Conservation (phyloP, 345 rosid species). For the Citrus mangshanensis region DNA sequence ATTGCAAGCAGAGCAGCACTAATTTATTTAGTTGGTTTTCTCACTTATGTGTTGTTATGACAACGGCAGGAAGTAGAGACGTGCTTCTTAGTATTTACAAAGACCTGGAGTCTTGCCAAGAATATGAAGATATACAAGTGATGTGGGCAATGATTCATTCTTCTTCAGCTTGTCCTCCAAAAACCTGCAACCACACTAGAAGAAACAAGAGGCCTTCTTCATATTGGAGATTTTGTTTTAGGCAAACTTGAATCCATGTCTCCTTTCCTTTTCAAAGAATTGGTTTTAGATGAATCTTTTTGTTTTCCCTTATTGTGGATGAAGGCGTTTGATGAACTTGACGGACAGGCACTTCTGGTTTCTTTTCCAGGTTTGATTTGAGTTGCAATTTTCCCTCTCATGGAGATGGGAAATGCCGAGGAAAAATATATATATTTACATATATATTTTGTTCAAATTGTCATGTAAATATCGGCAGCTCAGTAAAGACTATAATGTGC, state of each 20-base stretch:
- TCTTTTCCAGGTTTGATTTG: neutral
- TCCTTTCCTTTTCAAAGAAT: neutral
- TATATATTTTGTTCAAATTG: neutral
- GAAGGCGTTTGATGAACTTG: neutral
- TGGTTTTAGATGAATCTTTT: neutral
- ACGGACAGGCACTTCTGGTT: neutral
- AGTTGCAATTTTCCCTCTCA: neutral
- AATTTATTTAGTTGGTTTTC: neutral
- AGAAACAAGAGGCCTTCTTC: slow-evolving; percentile 16
- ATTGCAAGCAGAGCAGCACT: neutral
- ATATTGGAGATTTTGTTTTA: slow-evolving; percentile 33
- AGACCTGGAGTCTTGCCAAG: slow-evolving; percentile 60
- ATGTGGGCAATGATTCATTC: slow-evolving; percentile 68
- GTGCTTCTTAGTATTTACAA: slow-evolving; percentile 44
- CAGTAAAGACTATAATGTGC: neutral
- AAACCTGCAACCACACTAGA: slow-evolving; percentile 2
- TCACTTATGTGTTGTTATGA: neutral
- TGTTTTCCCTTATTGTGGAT: neutral
- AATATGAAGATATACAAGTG: slow-evolving; percentile 56
- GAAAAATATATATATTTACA: no score
- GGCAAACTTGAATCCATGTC: slow-evolving; percentile 17
- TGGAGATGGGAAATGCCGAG: neutral
- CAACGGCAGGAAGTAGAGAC: slow-evolving; percentile 29
- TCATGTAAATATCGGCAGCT: slow-evolving; percentile 4
- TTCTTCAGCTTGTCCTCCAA: slow-evolving; percentile 38